A percentile compares a stretch with the other conserved stretches of the same genome.
These are phyloP conservation scores for Cunninghamia lanceolata DNA, from an alignment of 75 land plant species.

Conservation along the genomic window DNA sequence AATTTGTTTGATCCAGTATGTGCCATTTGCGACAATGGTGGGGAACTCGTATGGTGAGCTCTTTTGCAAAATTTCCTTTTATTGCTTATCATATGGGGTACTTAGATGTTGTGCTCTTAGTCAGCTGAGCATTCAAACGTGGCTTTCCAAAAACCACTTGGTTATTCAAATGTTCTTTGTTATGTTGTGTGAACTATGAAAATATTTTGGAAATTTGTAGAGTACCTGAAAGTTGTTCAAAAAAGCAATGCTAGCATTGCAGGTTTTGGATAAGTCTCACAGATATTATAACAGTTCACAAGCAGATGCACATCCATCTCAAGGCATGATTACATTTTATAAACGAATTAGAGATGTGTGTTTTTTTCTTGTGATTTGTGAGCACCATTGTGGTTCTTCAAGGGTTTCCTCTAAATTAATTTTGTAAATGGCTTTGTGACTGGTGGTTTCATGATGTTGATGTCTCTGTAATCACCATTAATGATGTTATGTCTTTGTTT, in stretches of 20 bases:
- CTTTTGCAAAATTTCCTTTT: constrained; percentile 6
- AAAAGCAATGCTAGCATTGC: background rate
- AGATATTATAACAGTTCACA: background rate
- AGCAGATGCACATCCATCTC: background rate
- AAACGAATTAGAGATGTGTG: background rate
- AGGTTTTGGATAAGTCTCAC: background rate
- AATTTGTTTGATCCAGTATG: constrained; percentile 65
- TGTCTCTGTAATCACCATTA: background rate
- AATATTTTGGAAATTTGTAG: background rate
- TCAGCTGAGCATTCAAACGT: background rate
- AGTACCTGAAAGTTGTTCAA: background rate
- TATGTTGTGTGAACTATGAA: background rate
- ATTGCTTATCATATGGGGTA: background rate
- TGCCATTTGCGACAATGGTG: constrained; percentile 87
- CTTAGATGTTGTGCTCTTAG: background rate
- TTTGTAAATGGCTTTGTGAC: background rate
- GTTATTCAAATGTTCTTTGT: background rate
- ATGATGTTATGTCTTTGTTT: background rate
- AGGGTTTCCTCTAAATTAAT: background rate
- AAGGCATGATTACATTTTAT: background rate
- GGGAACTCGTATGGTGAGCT: constrained; percentile 50
- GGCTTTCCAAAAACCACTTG: background rate
- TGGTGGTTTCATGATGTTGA: background rate
- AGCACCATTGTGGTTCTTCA: too few species aligned
- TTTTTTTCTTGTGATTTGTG: too few species aligned